Base-by-base conservation (phyloP, 2,329 filamentous ascomycete species). In the Pseudocercospora crystallina region DNA sequence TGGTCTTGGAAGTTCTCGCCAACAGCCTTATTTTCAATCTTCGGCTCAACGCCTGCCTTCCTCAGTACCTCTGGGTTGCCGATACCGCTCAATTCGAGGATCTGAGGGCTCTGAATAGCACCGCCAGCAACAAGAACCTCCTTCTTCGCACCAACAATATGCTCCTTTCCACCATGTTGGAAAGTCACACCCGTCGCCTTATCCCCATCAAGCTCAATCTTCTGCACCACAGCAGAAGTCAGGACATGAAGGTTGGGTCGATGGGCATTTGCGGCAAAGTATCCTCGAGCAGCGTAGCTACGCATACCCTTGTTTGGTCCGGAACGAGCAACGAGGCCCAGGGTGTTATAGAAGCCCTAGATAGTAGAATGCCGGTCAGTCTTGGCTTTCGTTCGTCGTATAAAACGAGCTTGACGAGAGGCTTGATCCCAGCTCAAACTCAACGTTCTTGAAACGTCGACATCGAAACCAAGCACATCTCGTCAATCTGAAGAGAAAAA, bases 91-190 rank as follows among this genome's bases (percentile, higher is more conserved):
- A 84, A 69, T 56, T 86, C 82, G n/a, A 80, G 74, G 12, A 82
- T 69, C 65, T 79, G 81, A 5, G 77, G 83, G 8, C 79, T 82
- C 61, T 78, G 76, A 35, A 80, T 69, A 26, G 74, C 77, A 0
- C 84, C 84, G 0, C 81, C 81, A 4, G 78, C 77, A 2, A 87
- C 65, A 33, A 87, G 75, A 9, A 85, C 74, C 58, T 86, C 83
- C 44, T 65, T 64, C 17, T 58, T 63, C 56, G 61, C 69, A 8
- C 56, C 71, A 3, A 72, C 64, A 4, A 61, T 60, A 43, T 70
- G 63, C 3, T 66, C 61, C 7, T 66, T 54, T 2, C 72, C 73
- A 5, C 65, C 62, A 26, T 69, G 62, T 8, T 58, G 67, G 57
- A 80, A 76, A 10, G 66, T 69, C 11, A 76, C 77, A 7, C 76